Evolutionary conservation across 371 early-diverging fungal species (phyloP), one percentile per base, ranked within the genome.

Genomic region (Mortierella sp.): DNA sequence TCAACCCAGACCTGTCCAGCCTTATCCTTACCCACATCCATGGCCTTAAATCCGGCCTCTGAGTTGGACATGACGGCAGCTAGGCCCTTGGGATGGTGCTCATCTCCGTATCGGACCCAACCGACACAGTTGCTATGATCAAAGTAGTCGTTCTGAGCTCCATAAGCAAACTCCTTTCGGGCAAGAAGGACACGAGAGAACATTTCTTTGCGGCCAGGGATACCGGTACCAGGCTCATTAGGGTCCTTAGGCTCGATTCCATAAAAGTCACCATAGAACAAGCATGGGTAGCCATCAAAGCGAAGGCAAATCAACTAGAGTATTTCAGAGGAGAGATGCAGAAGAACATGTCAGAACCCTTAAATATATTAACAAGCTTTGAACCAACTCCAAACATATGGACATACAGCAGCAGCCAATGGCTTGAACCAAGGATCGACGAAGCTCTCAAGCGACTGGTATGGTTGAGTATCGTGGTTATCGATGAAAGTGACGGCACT

Each of bases 141-240:
- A 60, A 85, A 82, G 63, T 85, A 86, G 32, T 84, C 85, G 43
- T 74, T 64, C 42, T 86, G 85, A 19, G 75, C n/a, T 13, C 86
- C 86, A 32, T 78, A 85, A 22, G 84, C 84, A 28, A 73, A 83
- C 12, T 73, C 64, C 47, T 68, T 67, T 13, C 85, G 82, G 9
- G 78, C 69, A 26, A 74, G 64, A 1, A 84, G 55, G 19, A 86
- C 22, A 55, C 83, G 79, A 10, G 66, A 64, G 23, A 78, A 63
- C 66, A 71, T 68, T 28, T 67, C 79, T 40, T 76, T 70, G 43
- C 69, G 66, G 12, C 65, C 61, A 19, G 66, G 68, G 40, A 68
- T 51, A 15, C 71, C 65, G 1, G 76, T 68, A 26, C 67, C 57
- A 26, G 69, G 60, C 26, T 76, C 71, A 7, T 66, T 34, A 6